phyloP scores from a whole-genome alignment of 2,329 filamentous ascomycete genomes.

The Diplodia sapinea region DNA sequence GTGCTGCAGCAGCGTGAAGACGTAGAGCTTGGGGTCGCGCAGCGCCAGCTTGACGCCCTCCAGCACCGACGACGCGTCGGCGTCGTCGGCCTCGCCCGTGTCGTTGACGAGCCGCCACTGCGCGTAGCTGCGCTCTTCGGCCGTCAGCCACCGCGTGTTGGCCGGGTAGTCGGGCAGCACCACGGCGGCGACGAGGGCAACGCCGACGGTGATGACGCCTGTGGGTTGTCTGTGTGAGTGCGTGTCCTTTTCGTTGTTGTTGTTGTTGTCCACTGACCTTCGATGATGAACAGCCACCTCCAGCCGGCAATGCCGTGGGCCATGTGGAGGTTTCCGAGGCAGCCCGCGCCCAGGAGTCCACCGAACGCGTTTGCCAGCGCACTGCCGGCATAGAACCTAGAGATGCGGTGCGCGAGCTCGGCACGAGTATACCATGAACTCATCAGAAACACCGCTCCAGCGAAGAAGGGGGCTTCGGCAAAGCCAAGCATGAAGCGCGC shows the following conservation, averaged over 20 bases:
- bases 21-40: constrained; percentile 58
- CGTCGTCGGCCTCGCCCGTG: constrained; percentile 53
- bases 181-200: constrained; percentile 28
- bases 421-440: constrained; percentile 37
- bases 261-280: constrained; percentile 4
- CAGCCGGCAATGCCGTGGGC: constrained; percentile 32
- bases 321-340: constrained; percentile 33
- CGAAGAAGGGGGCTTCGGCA: constrained; percentile 53
- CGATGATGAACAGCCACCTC: constrained; percentile 33
- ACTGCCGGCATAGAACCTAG: constrained; percentile 32
- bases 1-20: constrained; percentile 63
- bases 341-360: constrained; percentile 33
- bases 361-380: constrained; percentile 34
- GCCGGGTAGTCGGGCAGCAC: constrained; percentile 34
- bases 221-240: neutral
- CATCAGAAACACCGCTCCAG: constrained; percentile 35
- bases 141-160: constrained; percentile 32
- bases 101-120: constrained; percentile 44
- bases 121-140: constrained; percentile 35
- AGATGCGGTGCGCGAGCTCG: constrained; percentile 31
- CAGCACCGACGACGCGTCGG: constrained; percentile 47
- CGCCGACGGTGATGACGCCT: constrained; percentile 31
- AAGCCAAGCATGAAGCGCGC: constrained; percentile 58
- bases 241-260: neutral
- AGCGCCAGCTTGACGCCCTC: constrained; percentile 58